A percentile compares a stretch with the other conserved stretches of the same genome.
Conservation (phyloP, 257 asterid genomes). For the Cordia subcordata region DNA sequence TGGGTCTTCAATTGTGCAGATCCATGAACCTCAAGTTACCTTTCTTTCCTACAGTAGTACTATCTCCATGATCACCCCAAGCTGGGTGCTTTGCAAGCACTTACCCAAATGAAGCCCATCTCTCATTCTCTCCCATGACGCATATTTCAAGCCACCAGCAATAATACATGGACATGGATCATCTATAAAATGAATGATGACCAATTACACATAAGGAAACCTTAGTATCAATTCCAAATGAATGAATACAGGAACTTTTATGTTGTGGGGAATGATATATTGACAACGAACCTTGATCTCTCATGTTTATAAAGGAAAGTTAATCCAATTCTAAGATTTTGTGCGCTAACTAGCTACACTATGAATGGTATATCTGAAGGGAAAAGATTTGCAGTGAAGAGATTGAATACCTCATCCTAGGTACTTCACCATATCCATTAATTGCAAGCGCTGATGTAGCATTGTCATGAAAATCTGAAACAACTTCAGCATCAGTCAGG, state of each 20-base stretch:
- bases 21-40: too few relatives aligned
- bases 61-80: too few relatives aligned
- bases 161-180: too few relatives aligned
- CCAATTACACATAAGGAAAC: too few relatives aligned
- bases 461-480: constrained; percentile 35
- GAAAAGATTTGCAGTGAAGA: not conserved
- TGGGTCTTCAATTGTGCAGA: too few relatives aligned
- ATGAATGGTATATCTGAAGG: not conserved
- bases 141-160: too few relatives aligned
- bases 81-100: too few relatives aligned
- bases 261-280: not conserved
- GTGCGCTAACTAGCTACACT: not conserved
- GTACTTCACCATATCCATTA: not conserved
- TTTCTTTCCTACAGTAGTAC: too few relatives aligned
- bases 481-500: constrained; percentile 39
- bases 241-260: not conserved
- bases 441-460: constrained; percentile 21
- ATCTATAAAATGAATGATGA: too few relatives aligned
- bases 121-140: too few relatives aligned
- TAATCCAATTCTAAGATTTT: constrained; percentile 5
- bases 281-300: not conserved
- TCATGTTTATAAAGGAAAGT: not conserved
- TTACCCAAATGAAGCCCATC: too few relatives aligned
- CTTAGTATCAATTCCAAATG: too few relatives aligned
- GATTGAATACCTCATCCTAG: not conserved